Percentiles rank a stretch among this genome's conserved stretches.
Evolutionary conservation across 2,329 filamentous ascomycete genomes (phyloP).

Genomic region (Trichoderma brevicompactum): DNA sequence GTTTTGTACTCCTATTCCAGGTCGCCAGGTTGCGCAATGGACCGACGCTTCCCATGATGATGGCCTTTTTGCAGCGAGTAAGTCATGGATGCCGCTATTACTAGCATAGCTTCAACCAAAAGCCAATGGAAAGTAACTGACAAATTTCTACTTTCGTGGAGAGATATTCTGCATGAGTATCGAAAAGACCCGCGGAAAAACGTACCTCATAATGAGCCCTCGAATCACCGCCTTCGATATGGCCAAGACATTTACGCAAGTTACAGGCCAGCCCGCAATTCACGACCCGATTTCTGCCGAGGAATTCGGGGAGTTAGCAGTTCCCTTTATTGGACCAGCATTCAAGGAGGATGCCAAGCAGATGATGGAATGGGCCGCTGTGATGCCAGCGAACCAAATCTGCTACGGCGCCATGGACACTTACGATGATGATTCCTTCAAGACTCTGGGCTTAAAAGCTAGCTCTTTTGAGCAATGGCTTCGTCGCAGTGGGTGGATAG

Average conservation of each 20-base stretch:
- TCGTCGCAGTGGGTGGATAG: not conserved
- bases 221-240: not conserved
- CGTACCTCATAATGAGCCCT: not conserved
- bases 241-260: not conserved
- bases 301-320: not conserved
- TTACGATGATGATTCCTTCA: not conserved
- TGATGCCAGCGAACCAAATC: not conserved
- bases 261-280: not conserved
- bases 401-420: not conserved
- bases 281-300: not conserved
- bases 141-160: not conserved
- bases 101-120: not conserved
- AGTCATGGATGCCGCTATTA: not conserved
- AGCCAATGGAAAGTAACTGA: not conserved
- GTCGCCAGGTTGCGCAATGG: not conserved
- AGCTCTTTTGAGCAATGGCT: not conserved
- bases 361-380: not conserved
- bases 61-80: not conserved
- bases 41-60: not conserved
- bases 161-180: not conserved
- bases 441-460: not conserved
- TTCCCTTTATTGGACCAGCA: not conserved
- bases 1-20: not conserved
- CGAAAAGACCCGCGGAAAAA: not conserved
- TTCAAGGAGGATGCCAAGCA: not conserved